Evolutionary conservation across 177 flowering plant species (phyloP).

Genomic region (Telopea speciosissima): DNA sequence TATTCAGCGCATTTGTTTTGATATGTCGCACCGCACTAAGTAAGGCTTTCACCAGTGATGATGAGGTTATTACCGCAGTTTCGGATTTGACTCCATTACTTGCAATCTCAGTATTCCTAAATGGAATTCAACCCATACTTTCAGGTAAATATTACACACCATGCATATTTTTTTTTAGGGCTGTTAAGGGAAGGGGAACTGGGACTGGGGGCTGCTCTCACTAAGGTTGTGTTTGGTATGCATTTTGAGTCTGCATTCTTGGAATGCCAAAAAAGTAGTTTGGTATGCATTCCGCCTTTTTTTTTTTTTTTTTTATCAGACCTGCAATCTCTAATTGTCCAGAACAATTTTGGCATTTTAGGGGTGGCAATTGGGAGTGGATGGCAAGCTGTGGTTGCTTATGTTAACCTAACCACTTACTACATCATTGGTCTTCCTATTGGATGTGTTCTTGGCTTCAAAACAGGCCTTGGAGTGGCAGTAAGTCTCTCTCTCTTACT

Average conservation of each 20-base stretch:
- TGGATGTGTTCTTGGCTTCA: slow-evolving; percentile 68
- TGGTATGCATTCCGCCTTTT: no score
- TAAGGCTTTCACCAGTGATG: slow-evolving; percentile 39
- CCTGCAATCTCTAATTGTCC: no score
- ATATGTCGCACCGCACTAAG: slow-evolving; percentile 38
- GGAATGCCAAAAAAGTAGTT: no score
- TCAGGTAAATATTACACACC: slow-evolving; percentile 29
- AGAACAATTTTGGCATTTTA: no score
- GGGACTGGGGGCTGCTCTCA: no score
- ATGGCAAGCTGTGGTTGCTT: slow-evolving; percentile 74
- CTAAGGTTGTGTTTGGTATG: no score
- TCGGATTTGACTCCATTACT: slow-evolving; percentile 45
- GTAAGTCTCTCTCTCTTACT: slow-evolving; percentile 29
- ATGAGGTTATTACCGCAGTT: slow-evolving; percentile 42
- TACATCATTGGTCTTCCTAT: slow-evolving; percentile 67
- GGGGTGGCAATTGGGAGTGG: slow-evolving; percentile 40
- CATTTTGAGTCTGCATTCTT: no score
- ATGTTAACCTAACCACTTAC: slow-evolving; percentile 56
- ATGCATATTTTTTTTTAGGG: background rate
- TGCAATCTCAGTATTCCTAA: slow-evolving; percentile 55
- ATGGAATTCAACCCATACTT: slow-evolving; percentile 22
- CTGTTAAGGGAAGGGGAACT: no score
- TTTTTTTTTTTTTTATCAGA: no score
- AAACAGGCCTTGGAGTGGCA: slow-evolving; percentile 50
- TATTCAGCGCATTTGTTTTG: slow-evolving; percentile 41